Conservation (phyloP, 192 early-diverging fungal species). For the Coemansia sp. region DNA sequence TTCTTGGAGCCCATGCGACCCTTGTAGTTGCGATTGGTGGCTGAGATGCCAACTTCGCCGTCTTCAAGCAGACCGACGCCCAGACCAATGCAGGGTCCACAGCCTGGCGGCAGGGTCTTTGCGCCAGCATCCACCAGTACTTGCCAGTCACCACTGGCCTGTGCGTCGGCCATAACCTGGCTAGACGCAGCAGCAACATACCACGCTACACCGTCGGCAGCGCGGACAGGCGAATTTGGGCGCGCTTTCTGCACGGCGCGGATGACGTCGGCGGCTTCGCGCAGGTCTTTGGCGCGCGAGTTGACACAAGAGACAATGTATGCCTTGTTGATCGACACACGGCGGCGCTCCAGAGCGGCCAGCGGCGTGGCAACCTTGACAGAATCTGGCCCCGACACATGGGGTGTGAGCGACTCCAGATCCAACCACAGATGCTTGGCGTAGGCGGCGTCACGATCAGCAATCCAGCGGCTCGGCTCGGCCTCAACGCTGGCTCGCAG, state of each 20-base stretch:
- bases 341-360: conserved; percentile 65
- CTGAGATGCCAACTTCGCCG: conserved; percentile 97
- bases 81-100: conserved; percentile 95
- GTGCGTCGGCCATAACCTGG: conserved; percentile 87
- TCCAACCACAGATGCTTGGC: conserved; percentile 86
- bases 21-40: conserved; percentile 99
- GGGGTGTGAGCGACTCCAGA: conserved; percentile 80
- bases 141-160: conserved; percentile 85
- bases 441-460: conserved; percentile 70
- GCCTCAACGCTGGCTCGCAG: conserved; percentile 45
- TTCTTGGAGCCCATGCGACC: conserved; percentile 95
- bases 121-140: conserved; percentile 86
- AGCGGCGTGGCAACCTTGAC: conserved; percentile 91
- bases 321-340: conserved; percentile 90
- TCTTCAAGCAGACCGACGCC: conserved; percentile 92
- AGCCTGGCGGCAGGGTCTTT: conserved; percentile 85
- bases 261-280: conserved; percentile 81
- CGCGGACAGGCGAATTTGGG: conserved; percentile 22
- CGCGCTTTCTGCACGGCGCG: conserved; percentile 40
- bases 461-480: conserved; percentile 32
- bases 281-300: conserved; percentile 86
- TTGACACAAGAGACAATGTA: conserved; percentile 97
- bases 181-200: conserved; percentile 94
- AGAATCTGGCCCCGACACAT: conserved; percentile 92
- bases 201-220: conserved; percentile 73